Conservation (phyloP, 208 protist genomes). For the Leptomonas seymouri region DNA sequence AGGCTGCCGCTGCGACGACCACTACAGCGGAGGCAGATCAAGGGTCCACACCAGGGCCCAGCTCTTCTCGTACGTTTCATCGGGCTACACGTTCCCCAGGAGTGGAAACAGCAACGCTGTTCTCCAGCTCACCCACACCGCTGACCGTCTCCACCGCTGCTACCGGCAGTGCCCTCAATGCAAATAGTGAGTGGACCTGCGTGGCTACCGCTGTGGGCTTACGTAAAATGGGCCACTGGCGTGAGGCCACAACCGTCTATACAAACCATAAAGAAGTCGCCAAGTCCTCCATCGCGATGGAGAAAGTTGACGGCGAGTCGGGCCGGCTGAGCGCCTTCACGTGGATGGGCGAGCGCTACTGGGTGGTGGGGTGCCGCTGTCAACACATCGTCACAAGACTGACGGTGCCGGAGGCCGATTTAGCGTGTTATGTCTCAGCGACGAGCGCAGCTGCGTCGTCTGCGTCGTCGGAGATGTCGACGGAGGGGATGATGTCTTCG, state of each 20-base stretch:
- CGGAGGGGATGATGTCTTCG: neutral
- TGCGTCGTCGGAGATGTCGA: neutral
- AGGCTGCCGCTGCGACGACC: neutral
- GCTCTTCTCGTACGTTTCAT: neutral
- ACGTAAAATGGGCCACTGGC: conserved; percentile 75
- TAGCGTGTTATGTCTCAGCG: conserved; percentile 39
- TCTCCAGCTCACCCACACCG: neutral
- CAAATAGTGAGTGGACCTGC: conserved; percentile 21
- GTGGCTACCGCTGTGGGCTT: conserved; percentile 55
- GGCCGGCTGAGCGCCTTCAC: conserved; percentile 64
- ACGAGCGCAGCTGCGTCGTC: conserved; percentile 7
- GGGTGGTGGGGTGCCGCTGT: conserved; percentile 62
- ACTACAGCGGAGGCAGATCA: neutral
- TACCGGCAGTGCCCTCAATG: neutral
- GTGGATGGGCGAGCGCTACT: conserved; percentile 57
- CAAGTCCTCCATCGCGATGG: conserved; percentile 44
- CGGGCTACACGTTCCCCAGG: neutral
- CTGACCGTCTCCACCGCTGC: neutral
- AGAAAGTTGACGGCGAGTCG: conserved; percentile 74
- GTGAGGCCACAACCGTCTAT: conserved; percentile 40
- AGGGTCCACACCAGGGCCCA: neutral
- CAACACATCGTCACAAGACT: conserved; percentile 68
- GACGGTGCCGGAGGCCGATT: conserved; percentile 68
- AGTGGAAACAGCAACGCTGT: neutral
- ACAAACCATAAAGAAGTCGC: conserved; percentile 39